Evolutionary conservation across 2,329 filamentous ascomycete species (phyloP).

Genomic region (Catunica adiposa): DNA sequence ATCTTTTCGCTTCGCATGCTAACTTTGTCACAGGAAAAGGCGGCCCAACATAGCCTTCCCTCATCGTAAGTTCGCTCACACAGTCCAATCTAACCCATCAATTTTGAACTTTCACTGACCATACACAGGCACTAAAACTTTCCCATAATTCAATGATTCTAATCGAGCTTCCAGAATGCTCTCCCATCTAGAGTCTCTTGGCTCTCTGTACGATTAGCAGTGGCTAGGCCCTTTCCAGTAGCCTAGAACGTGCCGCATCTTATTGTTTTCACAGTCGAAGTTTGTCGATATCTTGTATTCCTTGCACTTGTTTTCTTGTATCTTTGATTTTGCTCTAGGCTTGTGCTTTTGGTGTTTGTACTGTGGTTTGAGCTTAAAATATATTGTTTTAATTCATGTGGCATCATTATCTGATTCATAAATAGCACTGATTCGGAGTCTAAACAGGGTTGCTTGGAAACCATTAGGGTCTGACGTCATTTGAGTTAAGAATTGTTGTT

Average conservation of each 20-base stretch:
- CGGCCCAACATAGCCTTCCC: slow-evolving; percentile 7
- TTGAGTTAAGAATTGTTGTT: neutral
- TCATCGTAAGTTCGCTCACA: slow-evolving; percentile 1
- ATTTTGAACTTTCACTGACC: too few species aligned
- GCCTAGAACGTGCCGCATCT: neutral
- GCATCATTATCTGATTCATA: neutral
- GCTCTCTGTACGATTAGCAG: slow-evolving; percentile 10
- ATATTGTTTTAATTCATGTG: too few species aligned
- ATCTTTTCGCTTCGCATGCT: neutral
- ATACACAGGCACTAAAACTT: too few species aligned
- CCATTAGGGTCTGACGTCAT: neutral
- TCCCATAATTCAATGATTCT: too few species aligned
- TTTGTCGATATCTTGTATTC: neutral
- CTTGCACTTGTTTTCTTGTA: neutral
- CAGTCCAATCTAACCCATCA: neutral
- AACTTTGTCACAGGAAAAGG: slow-evolving; percentile 9
- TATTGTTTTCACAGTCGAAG: neutral
- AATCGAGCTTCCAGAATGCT: too few species aligned
- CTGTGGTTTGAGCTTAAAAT: too few species aligned
- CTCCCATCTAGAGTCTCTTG: neutral
- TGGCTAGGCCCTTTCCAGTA: neutral
- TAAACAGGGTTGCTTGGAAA: neutral
- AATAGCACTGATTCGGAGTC: neutral
- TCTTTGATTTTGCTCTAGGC: neutral
- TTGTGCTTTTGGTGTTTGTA: neutral